Evolutionary conservation across 257 asterid species (phyloP).

Genomic region (Solanum ahanhuiri): DNA sequence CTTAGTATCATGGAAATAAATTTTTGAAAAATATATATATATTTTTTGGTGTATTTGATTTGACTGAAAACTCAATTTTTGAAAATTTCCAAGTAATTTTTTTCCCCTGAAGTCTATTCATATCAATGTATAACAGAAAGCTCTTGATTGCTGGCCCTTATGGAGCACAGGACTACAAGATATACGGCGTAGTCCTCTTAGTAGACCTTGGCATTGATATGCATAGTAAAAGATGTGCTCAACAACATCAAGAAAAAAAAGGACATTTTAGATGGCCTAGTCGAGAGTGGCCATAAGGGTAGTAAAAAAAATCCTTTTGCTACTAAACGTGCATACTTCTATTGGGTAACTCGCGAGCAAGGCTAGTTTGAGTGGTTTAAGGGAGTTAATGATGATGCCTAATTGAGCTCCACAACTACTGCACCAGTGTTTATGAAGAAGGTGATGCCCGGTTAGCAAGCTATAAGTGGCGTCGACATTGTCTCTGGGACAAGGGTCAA

Average conservation of each 20-base stretch:
- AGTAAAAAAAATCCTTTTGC: conserved; percentile 3
- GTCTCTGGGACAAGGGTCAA: conserved; percentile 54
- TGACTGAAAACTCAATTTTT: too few relatives aligned
- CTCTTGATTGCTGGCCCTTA: conserved; percentile 61
- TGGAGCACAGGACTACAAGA: conserved; percentile 68
- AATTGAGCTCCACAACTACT: conserved; percentile 61
- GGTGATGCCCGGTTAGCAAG: conserved; percentile 65
- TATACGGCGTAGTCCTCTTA: conserved; percentile 44
- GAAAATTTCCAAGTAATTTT: neutral
- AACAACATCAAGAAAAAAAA: conserved; percentile 37
- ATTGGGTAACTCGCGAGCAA: conserved; percentile 66
- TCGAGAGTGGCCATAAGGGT: neutral
- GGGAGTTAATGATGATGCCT: conserved; percentile 56
- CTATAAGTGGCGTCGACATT: conserved; percentile 53
- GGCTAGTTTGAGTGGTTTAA: conserved; percentile 71
- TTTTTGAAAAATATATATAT: too few relatives aligned
- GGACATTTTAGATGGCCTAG: neutral
- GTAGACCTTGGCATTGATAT: conserved; percentile 64
- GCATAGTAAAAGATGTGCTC: conserved; percentile 56
- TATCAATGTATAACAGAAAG: conserved; percentile 19
- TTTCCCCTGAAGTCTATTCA: neutral
- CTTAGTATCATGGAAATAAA: too few relatives aligned
- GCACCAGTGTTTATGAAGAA: conserved; percentile 68
- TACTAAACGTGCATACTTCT: conserved; percentile 51
- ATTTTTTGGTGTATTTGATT: too few relatives aligned